Conservation (phyloP, 129 eudicot species). For the Cynara cardunculus region DNA sequence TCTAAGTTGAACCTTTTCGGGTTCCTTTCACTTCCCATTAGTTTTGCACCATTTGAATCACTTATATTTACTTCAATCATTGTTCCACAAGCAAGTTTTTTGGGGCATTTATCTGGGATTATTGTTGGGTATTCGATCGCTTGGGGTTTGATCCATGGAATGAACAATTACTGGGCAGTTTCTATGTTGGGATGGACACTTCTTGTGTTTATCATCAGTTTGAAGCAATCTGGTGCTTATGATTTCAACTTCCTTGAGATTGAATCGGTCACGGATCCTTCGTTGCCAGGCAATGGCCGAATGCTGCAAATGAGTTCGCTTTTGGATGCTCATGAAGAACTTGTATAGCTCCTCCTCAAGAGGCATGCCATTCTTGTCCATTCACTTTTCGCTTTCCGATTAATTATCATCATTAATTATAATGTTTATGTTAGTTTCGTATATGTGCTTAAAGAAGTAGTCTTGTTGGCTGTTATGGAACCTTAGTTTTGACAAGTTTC, state of each 20-base stretch:
- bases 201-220: slow-evolving; percentile 63
- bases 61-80: slow-evolving; percentile 85
- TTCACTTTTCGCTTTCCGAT: slow-evolving; percentile 7
- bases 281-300: slow-evolving; percentile 79
- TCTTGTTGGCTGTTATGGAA: slow-evolving; percentile 20
- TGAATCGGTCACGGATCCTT: slow-evolving; percentile 75
- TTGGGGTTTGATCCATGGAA: slow-evolving; percentile 96
- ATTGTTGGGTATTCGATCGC: slow-evolving; percentile 82
- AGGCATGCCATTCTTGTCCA: slow-evolving; percentile 35
- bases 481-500: slow-evolving; percentile 13
- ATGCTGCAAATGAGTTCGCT: slow-evolving; percentile 64
- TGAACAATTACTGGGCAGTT: slow-evolving; percentile 88
- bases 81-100: slow-evolving; percentile 97
- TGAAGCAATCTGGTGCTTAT: slow-evolving; percentile 80
- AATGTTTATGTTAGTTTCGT: slow-evolving; percentile 9
- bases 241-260: slow-evolving; percentile 79
- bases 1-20: slow-evolving; percentile 84
- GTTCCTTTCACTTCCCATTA: slow-evolving; percentile 83
- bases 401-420: slow-evolving; percentile 1
- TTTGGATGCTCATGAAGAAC: slow-evolving; percentile 51
- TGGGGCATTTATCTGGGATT: slow-evolving; percentile 92
- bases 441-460: slow-evolving; percentile 20
- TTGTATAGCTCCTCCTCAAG: slow-evolving; percentile 48
- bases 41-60: slow-evolving; percentile 97
- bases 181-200: slow-evolving; percentile 75